phyloP scores from a whole-genome alignment of 257 asterid genomes.

The Salvia miltiorrhiza region DNA sequence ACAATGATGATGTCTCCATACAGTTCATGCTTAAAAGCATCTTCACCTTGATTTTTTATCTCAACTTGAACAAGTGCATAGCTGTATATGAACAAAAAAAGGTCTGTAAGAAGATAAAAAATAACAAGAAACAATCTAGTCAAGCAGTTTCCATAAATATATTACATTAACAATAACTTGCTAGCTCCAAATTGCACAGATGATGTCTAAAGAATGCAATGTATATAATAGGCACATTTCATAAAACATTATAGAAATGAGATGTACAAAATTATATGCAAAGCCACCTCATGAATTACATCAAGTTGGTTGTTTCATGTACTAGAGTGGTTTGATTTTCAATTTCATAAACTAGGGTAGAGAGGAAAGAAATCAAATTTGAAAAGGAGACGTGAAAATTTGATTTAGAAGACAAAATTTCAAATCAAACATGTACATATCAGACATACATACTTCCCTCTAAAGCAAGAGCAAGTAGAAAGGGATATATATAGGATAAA shows the following conservation, averaged over 20 bases:
- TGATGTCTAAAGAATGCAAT: neutral
- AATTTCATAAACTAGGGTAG: neutral
- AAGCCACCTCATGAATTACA: neutral
- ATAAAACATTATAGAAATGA: neutral
- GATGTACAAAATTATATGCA: neutral
- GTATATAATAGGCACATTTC: neutral
- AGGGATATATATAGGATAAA: neutral
- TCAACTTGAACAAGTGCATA: conserved; percentile 85
- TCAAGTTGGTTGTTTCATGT: conserved; percentile 5
- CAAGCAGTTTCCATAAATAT: neutral
- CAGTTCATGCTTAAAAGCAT: conserved; percentile 77
- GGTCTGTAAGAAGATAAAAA: neutral
- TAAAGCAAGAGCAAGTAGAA: conserved; percentile 9
- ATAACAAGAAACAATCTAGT: neutral
- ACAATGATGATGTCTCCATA: conserved; percentile 70
- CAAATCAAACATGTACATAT: neutral
- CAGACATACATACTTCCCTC: neutral
- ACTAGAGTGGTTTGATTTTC: neutral
- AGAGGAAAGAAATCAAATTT: neutral
- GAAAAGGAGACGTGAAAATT: conserved; percentile 10
- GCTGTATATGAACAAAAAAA: conserved; percentile 37
- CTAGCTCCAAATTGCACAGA: conserved; percentile 2
- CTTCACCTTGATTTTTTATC: conserved; percentile 84
- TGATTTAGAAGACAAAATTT: neutral
- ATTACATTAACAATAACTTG: neutral